Base-by-base conservation (phyloP, 495 filamentous ascomycete species). In the Xylaria cubensis region DNA sequence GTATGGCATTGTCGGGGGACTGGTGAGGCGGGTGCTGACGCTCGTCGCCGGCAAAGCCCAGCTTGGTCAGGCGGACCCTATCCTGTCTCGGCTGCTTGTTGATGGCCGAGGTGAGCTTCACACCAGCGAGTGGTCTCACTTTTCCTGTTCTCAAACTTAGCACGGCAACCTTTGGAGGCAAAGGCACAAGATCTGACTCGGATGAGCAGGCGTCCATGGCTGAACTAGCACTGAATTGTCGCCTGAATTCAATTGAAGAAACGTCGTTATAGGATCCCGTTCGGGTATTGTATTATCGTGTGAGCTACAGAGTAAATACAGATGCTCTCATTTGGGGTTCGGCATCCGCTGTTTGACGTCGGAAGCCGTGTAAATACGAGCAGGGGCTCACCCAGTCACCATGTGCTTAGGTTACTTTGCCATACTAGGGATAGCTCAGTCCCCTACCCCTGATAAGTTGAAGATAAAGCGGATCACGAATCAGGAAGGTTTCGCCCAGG, bases 111-210 rank as follows among this genome's bases (percentile, higher is more conserved):
- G 61, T 66, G 51, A 81, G 76, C 51, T 75, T 74, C 36, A 80
- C 75, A 26, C 75, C 76, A 4, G 66, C 75, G 64, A 84, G 77
- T 1, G 76, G 71, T 66, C 82, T 77, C 59, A 85, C 78, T 64
- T 78, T 82, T 26, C 80, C 80, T 41, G 84, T 81, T 51, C 84
- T 78, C 32, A 85, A 24, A 68, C 82, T 80, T 55, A 80, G 55
- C n/a, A 86, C 63, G 2, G 72, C 79, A 79, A 92, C 87, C 80
- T 82, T 80, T 1, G 84, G 82, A 17, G 78, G 81, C 77, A 87
- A 76, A 82, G 82, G 72, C 89, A 86, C 71, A 88, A 87, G 55
- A 72, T 56, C 64, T 72, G 70, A 72, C 70, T 91, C 84, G 0
- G 91, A 87, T 71, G 91, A 82, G 71, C 90, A 89, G 77, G 73